Base-by-base conservation (phyloP, 305 asterid genomes). In the Fraxinus latifolia region DNA sequence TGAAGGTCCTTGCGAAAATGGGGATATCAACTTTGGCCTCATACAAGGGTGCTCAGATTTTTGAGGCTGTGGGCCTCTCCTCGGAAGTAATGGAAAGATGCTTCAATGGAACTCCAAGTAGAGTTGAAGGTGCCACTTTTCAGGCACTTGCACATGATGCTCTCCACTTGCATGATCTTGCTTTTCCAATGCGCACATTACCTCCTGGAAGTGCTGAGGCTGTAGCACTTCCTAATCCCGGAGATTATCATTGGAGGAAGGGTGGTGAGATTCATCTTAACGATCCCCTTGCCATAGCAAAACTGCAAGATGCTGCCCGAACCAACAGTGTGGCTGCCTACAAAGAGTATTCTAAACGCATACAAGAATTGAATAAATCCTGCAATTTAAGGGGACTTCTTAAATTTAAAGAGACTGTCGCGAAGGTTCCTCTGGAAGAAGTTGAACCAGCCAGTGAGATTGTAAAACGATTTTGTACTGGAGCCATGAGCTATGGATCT, bases 21-120 rank as follows among this genome's bases (percentile, higher is more conserved):
- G 99, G 99, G 14, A 96, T 96, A 85, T 96, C 99, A 82, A 96
- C 99, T 81, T 84, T 96, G 89, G 99, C 99, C 21, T 96, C 99
- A 34, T 96, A 96, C 87, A 96, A 95, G 87, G 99, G 99, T 19
- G 99, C 99, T 50, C 99, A 96, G 87, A 96, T 96, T 80, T 96
- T 96, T 83, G 99, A 96, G 95, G 99, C 99, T 1, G 98, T 96
- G 34, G 99, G 99, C 50, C 98, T 96, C 80, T 96, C 99, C n/a
- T 90, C 98, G 25, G 99, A 96, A 88, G 98, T 96, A 79, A 93
- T 95, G 97, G 96, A 92, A 53, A 84, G 95, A 74, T 96, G 99
- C 90, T 96, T 96, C 78, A 86, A 77, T 77, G 99, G 99, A 76
- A 95, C 99, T 65, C 99, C 99, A 5, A 96, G 99, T 89, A 91